Evolutionary conservation across 352 stramenopile genomes (phyloP).

Genomic region (Globisporangium rhizosaccharum): DNA sequence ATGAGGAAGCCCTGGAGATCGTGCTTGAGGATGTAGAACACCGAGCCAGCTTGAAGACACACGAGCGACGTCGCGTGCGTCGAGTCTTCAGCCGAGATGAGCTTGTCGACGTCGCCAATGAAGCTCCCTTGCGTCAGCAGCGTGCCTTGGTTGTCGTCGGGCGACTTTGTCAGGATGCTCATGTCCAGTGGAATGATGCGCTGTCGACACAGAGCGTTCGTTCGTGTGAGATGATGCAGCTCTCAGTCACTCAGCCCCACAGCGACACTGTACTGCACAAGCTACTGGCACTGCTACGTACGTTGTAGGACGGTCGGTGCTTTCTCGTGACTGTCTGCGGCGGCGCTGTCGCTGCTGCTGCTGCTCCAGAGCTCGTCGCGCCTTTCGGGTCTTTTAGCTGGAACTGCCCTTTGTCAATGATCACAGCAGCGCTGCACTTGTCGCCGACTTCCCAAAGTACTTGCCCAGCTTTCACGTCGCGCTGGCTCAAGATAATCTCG

Average conservation of each 20-base stretch:
- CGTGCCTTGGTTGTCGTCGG: conserved; percentile 31
- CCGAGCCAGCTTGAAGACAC: conserved; percentile 37
- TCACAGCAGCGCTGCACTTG: conserved; percentile 57
- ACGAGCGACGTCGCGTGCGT: conserved; percentile 58
- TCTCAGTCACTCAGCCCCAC: conserved; percentile 3
- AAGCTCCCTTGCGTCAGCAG: conserved; percentile 53
- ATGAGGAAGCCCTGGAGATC: conserved; percentile 66
- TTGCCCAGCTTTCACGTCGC: conserved; percentile 53
- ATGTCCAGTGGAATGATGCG: conserved; percentile 56
- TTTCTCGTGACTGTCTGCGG: conserved; percentile 26
- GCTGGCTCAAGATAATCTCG: conserved; percentile 69
- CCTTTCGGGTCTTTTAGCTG: conserved; percentile 52
- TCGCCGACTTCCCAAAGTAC: conserved; percentile 71
- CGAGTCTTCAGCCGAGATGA: conserved; percentile 46
- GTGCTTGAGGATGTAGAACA: conserved; percentile 64
- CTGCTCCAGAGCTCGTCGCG: neutral
- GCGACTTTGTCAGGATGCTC: conserved; percentile 35
- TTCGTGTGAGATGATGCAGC: no score
- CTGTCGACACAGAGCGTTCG: conserved; percentile 13
- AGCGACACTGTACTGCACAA: neutral
- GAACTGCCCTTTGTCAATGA: conserved; percentile 79
- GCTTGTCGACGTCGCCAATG: conserved; percentile 64
- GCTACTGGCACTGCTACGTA: conserved; percentile 17
- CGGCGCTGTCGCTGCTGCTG: conserved; percentile 10
- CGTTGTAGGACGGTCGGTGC: conserved; percentile 46